Evolutionary conservation across 2,329 filamentous ascomycete genomes (phyloP).

Genomic region (Paecilomyces fulvus): DNA sequence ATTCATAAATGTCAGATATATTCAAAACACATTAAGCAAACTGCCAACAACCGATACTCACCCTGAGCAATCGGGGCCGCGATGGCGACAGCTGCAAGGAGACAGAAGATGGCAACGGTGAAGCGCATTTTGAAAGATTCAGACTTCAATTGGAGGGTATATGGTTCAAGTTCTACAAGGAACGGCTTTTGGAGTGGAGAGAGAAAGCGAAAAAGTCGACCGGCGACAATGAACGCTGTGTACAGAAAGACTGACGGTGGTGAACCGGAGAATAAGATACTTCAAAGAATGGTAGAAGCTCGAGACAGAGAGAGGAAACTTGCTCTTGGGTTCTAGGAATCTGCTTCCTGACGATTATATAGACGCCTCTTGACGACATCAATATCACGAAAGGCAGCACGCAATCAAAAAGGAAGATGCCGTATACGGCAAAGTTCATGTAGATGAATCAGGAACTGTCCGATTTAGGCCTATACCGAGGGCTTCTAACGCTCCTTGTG

Average conservation of each 20-base stretch:
- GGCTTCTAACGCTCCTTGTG: background rate
- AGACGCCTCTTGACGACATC: background rate
- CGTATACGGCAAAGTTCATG: background rate
- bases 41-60: constrained; percentile 3
- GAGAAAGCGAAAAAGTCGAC: constrained; percentile 3
- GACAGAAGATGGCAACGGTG: constrained; percentile 6
- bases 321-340: background rate
- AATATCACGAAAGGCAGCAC: background rate
- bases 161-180: background rate
- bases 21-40: background rate
- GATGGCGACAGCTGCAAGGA: constrained; percentile 7
- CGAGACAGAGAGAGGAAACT: background rate
- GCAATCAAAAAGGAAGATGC: background rate
- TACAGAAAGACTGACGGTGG: background rate
- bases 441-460: background rate
- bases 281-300: background rate
- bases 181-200: background rate
- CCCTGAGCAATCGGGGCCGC: constrained; percentile 8
- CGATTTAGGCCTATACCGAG: background rate
- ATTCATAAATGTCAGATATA: background rate
- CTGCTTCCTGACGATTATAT: background rate
- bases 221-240: constrained; percentile 6
- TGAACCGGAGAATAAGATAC: background rate
- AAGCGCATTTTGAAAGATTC: constrained; percentile 9
- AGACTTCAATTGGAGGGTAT: background rate